Conservation (phyloP, 306 rosid genomes). For the Glycine soja region DNA sequence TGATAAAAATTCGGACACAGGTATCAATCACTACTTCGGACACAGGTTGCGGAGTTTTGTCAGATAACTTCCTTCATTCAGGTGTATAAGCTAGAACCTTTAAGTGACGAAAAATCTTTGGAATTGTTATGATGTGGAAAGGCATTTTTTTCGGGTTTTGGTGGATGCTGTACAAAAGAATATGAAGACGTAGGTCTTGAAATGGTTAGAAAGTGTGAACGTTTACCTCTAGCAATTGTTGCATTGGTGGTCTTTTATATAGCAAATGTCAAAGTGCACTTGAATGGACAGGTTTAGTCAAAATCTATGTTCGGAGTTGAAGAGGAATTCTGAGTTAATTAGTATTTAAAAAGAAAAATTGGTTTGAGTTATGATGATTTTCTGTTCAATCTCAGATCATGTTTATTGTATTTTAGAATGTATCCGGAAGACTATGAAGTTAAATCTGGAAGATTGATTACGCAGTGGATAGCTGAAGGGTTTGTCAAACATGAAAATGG, state of each 20-base stretch:
- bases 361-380: too few species aligned
- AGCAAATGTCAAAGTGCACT: background rate
- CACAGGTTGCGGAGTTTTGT: background rate
- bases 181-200: background rate
- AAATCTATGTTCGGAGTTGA: background rate
- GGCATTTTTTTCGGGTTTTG: background rate
- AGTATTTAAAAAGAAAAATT: too few species aligned
- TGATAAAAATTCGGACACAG: background rate
- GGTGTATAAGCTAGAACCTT: background rate
- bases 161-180: background rate
- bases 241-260: background rate
- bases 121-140: background rate
- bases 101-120: background rate
- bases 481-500: background rate
- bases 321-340: background rate
- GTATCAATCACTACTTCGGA: background rate
- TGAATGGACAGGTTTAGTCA: background rate
- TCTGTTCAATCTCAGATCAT: too few species aligned
- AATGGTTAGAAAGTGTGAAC: background rate
- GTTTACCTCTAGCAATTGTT: too few species aligned
- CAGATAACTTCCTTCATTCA: background rate
- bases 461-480: conserved; percentile 24
- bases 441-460: too few species aligned
- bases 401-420: too few species aligned
- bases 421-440: background rate